Percentiles rank a stretch among this genome's conserved stretches.
Evolutionary conservation across 352 stramenopile genomes (phyloP).

Genomic region (Globisporangium paddicum): DNA sequence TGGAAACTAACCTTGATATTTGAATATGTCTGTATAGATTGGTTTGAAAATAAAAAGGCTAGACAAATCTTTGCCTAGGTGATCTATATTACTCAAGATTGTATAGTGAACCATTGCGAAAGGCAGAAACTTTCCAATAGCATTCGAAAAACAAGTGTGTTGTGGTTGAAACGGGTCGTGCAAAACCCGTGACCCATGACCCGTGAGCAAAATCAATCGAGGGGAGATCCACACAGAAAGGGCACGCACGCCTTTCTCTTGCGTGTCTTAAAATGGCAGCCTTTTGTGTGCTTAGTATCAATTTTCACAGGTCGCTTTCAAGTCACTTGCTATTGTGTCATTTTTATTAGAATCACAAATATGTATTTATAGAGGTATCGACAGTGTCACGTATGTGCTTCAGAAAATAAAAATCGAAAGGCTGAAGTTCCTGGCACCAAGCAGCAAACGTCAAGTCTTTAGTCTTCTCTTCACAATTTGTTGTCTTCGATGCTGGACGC

Average conservation of each 20-base stretch:
- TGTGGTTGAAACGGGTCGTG: no score
- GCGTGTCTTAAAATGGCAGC: neutral
- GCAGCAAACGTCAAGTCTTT: neutral
- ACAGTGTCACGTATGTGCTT: neutral
- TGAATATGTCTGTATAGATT: no score
- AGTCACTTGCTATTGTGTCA: neutral
- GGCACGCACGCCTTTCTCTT: neutral
- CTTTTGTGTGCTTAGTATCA: neutral
- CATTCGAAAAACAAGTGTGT: no score
- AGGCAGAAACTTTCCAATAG: no score
- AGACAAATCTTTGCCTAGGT: no score
- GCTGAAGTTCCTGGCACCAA: neutral
- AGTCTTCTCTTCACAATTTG: neutral
- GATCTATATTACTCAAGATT: no score
- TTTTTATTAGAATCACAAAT: neutral
- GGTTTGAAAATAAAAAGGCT: neutral
- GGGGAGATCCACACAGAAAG: conserved; percentile 3
- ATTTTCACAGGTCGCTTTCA: neutral
- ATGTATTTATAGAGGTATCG: neutral
- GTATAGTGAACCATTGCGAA: no score
- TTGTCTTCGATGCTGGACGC: neutral
- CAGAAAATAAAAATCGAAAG: neutral
- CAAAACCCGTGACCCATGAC: no score
- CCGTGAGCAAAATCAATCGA: neutral
- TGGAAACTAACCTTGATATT: neutral